Evolutionary conservation across 2,329 filamentous ascomycete species (phyloP).

Genomic region (Xylariaceae sp.): DNA sequence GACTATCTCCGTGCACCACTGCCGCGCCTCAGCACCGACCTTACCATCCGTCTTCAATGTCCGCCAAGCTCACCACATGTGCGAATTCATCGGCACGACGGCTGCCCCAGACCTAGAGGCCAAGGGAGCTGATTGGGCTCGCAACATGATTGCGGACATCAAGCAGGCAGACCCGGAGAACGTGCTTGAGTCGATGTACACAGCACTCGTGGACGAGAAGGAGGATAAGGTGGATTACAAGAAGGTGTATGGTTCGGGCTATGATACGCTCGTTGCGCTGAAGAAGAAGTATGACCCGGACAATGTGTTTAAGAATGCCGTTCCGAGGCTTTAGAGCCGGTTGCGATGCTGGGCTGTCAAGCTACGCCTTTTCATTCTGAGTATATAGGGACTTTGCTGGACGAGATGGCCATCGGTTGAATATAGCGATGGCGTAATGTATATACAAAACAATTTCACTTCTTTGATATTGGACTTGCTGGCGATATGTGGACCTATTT

Average conservation of each 20-base stretch:
- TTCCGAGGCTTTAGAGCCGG: slow-evolving; percentile 10
- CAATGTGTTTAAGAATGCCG: slow-evolving; percentile 33
- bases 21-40: slow-evolving; percentile 21
- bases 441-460: no score
- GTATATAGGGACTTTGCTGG: no score
- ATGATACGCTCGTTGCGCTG: slow-evolving; percentile 22
- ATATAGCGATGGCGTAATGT: not conserved
- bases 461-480: no score
- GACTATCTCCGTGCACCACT: slow-evolving; percentile 30
- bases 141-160: slow-evolving; percentile 17
- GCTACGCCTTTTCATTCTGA: no score
- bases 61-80: slow-evolving; percentile 32
- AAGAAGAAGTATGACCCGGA: slow-evolving; percentile 35
- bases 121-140: slow-evolving; percentile 26
- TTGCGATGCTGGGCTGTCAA: no score
- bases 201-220: slow-evolving; percentile 29
- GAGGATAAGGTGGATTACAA: slow-evolving; percentile 26
- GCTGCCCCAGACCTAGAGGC: slow-evolving; percentile 22
- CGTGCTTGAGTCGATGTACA: slow-evolving; percentile 29
- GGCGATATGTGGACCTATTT: no score
- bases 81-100: slow-evolving; percentile 33
- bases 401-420: not conserved
- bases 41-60: slow-evolving; percentile 29
- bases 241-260: slow-evolving; percentile 31
- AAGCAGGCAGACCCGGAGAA: slow-evolving; percentile 24